phyloP scores from a whole-genome alignment of 164 flowering plant genomes.

The Vitis riparia region DNA sequence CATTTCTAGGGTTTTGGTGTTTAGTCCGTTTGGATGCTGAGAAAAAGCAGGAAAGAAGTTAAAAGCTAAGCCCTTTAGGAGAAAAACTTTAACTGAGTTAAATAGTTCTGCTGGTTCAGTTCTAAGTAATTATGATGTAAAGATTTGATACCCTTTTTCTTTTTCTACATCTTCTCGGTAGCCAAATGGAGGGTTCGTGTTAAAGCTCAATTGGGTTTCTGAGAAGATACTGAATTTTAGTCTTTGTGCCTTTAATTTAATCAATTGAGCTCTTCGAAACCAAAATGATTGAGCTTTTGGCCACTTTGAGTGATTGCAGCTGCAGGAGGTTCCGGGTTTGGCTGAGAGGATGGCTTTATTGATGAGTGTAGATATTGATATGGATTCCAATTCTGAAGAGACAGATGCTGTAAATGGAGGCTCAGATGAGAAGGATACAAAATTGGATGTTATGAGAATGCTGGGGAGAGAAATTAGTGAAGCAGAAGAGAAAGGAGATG shows the following conservation, averaged over 20 bases:
- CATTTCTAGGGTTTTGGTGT: not conserved
- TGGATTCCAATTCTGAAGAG: constrained; percentile 36
- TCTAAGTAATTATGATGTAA: not conserved
- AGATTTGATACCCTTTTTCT: not conserved
- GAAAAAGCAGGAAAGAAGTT: not conserved
- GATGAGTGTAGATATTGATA: constrained; percentile 82
- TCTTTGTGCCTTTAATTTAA: too few species aligned
- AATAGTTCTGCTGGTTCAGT: too few species aligned
- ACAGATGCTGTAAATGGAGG: constrained; percentile 12
- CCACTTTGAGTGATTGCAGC: constrained; percentile 40
- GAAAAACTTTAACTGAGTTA: too few species aligned
- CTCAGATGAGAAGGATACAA: constrained; percentile 18
- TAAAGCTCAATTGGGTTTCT: not conserved
- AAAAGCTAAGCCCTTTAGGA: too few species aligned
- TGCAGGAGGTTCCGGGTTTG: constrained; percentile 82
- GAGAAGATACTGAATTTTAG: not conserved
- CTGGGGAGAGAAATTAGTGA: constrained; percentile 51
- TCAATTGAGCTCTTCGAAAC: too few species aligned
- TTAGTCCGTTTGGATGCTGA: not conserved
- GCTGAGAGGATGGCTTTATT: constrained; percentile 89
- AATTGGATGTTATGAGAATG: constrained; percentile 36
- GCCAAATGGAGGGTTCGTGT: not conserved
- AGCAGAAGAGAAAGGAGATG: constrained; percentile 48
- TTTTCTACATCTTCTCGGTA: not conserved
- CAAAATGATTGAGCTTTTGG: too few species aligned